phyloP scores from a whole-genome alignment of 169 alveolate genomes.

The Perkinsus olseni region DNA sequence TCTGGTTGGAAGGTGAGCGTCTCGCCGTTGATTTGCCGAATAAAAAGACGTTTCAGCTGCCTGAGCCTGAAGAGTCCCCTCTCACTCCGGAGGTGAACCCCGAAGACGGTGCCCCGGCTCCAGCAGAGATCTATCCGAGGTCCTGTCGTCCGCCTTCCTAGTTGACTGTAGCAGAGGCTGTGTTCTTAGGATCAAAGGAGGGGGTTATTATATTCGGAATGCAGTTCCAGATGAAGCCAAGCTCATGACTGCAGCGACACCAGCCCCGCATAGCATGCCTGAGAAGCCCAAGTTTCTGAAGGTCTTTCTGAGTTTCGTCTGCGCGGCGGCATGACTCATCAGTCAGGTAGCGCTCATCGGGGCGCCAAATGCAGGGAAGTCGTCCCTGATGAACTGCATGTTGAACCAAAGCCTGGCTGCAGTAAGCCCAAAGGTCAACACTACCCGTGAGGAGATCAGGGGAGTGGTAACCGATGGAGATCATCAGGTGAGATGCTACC shows the following conservation, averaged over 20 bases:
- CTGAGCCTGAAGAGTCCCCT: background rate
- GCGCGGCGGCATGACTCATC: background rate
- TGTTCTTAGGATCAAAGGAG: background rate
- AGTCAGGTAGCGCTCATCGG: conserved; percentile 42
- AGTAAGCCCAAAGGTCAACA: conserved; percentile 60
- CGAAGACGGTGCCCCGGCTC: background rate
- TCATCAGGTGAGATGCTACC: background rate
- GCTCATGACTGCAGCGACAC: background rate
- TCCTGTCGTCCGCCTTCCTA: background rate
- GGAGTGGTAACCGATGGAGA: background rate
- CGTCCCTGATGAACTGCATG: conserved; percentile 52
- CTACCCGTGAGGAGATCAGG: conserved; percentile 35
- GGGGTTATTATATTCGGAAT: background rate
- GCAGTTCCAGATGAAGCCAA: background rate
- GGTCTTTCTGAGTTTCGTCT: background rate
- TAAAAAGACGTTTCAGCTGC: background rate
- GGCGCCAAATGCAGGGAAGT: conserved; percentile 61
- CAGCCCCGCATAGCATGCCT: background rate
- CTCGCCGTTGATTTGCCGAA: background rate
- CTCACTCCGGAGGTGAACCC: background rate
- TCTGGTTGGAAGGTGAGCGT: background rate
- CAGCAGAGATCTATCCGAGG: background rate
- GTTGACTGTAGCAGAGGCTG: background rate
- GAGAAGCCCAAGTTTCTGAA: background rate
- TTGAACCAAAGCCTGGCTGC: conserved; percentile 52